Percentiles rank a stretch among this genome's conserved stretches.
phyloP scores from a whole-genome alignment of 2,329 filamentous ascomycete genomes.

The Epichloe typhina region DNA sequence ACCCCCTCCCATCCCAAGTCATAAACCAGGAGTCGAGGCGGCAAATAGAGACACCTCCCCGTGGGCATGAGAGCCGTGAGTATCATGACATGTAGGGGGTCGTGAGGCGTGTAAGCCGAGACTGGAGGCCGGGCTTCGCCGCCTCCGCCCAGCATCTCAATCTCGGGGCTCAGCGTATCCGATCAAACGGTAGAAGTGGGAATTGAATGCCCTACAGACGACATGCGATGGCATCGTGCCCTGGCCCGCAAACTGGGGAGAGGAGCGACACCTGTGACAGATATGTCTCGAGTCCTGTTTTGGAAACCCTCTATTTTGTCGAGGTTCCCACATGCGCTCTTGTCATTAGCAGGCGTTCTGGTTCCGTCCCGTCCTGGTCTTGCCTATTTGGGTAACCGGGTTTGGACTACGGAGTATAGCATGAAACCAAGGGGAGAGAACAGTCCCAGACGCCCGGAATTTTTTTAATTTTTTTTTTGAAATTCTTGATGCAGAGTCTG shows the following conservation, averaged over 20 bases:
- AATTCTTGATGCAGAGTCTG: not conserved
- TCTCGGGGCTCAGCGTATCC: constrained; percentile 9
- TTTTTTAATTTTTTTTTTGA: not conserved
- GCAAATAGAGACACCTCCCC: not conserved
- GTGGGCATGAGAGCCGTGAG: not conserved
- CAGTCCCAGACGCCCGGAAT: too few species aligned
- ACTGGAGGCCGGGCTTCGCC: constrained; percentile 1
- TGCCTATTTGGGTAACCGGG: constrained; percentile 7
- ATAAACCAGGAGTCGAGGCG: not conserved
- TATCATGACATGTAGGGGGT: not conserved
- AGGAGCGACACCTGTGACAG: constrained; percentile 18
- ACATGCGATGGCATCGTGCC: not conserved
- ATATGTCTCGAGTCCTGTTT: constrained; percentile 22
- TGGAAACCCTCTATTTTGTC: constrained; percentile 6
- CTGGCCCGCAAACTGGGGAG: not conserved
- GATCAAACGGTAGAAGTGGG: constrained; percentile 1
- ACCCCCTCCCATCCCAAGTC: constrained; percentile 12
- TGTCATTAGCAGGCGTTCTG: not conserved
- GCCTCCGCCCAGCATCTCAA: not conserved
- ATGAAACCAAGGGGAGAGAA: not conserved
- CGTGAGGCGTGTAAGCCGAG: constrained; percentile 1
- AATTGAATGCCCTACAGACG: not conserved
- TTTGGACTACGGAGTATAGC: not conserved
- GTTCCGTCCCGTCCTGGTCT: constrained; percentile 5
- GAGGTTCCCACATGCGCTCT: not conserved